Conservation (phyloP, 495 filamentous ascomycete species). For the Oidiodendron maius region DNA sequence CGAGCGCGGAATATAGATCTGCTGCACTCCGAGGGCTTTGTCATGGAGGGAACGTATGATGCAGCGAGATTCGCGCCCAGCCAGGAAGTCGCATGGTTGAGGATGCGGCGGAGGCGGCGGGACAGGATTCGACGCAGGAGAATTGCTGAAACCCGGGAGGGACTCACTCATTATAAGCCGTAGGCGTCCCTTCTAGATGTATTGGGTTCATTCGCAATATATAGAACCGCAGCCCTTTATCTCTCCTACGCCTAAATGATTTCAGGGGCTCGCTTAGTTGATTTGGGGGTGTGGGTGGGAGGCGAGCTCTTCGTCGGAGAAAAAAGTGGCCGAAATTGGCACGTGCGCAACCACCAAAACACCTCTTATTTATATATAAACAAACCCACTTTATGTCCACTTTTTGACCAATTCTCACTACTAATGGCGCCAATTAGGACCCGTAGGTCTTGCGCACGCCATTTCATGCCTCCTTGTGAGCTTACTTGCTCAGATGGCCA, state of each 20-base stretch:
- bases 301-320: too few species aligned
- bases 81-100: background rate
- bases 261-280: too few species aligned
- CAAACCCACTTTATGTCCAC: background rate
- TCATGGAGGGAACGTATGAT: background rate
- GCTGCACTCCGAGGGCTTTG: background rate
- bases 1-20: background rate
- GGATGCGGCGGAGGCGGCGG: background rate
- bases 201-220: too few species aligned
- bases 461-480: constrained; percentile 5
- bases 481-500: background rate
- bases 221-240: too few species aligned
- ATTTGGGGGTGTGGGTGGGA: too few species aligned
- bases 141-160: background rate
- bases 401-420: background rate
- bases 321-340: too few species aligned
- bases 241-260: too few species aligned
- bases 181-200: too few species aligned
- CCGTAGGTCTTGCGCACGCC: background rate
- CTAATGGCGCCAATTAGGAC: background rate
- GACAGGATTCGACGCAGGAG: background rate
- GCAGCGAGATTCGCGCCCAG: background rate
- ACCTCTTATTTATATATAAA: too few species aligned
- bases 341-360: too few species aligned
- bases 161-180: too few species aligned